Evolutionary conservation across 2,329 filamentous ascomycete species (phyloP), one percentile per base, ranked within the genome.

Genomic region (Pseudonectria foliicola): DNA sequence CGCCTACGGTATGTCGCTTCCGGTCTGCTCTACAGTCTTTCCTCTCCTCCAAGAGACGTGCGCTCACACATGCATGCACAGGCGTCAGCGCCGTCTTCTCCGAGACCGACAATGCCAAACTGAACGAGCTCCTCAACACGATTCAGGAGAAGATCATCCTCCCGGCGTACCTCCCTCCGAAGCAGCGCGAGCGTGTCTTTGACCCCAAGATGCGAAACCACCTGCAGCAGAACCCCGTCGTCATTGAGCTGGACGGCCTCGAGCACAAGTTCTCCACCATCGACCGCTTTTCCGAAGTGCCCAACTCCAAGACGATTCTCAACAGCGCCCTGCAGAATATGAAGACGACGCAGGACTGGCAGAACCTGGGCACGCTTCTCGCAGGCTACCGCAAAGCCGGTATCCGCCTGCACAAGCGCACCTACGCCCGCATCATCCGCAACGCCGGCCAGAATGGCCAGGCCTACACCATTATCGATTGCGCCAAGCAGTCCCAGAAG

Each of bases 71-170:
- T 24, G 31, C 27, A 25, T 37, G 10, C 29, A 5, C 33, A 64
- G 61, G 46, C 29, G 46, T 63, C 36, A 53, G 52, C 33, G 53
- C 54, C 40, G 56, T 70, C 37, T 80, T 80, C 51, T 54, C 61
- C 7, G 61, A 66, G 34, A 70, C 73, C 4, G 72, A 71, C 11
- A 70, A 71, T 28, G 44, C 63, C 14, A 62, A 74, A 36, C 68
- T 84, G 40, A 70, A 80, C 53, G 38, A 55, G 10, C 50, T 69
- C 23, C 70, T 84, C 41, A 54, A 58, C 27, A 57, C 50, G 14
- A 68, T 82, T 52, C 75, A 78, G 44, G 59, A 68, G 29, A 71
- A 72, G 46, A 68, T 80, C 55, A 72, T 83, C 53, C 59, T 83
- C 27, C 78, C 78, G n/a, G 59, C 67, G 23, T 73, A 77, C 52